Conservation (phyloP, 2,329 filamentous ascomycete species). For the Ophiostoma sp. region DNA sequence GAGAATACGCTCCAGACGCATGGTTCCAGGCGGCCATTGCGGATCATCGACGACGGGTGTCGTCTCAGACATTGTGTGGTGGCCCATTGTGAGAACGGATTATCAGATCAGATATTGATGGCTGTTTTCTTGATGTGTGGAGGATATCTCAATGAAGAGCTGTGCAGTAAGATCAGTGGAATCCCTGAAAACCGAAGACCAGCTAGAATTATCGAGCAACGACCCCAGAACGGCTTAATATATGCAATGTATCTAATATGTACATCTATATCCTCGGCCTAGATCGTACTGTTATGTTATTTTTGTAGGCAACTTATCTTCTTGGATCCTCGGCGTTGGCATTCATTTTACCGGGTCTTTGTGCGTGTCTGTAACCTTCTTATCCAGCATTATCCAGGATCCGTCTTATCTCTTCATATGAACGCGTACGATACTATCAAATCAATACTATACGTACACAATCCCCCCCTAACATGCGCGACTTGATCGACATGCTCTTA, state of each 20-base stretch:
- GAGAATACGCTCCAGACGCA: conserved; percentile 15
- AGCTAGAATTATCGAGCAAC: background rate
- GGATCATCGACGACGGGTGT: conserved; percentile 16
- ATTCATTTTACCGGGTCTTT: background rate
- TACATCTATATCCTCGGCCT: background rate
- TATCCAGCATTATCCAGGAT: background rate
- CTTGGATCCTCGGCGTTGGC: background rate
- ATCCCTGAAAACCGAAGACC: background rate
- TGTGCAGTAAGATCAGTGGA: background rate
- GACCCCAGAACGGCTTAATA: background rate
- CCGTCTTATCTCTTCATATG: background rate
- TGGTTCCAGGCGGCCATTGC: conserved; percentile 22
- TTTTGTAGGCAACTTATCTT: background rate
- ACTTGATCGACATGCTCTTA: background rate
- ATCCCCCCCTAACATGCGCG: background rate
- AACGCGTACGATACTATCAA: background rate
- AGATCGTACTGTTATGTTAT: background rate
- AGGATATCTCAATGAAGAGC: background rate
- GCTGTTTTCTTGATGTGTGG: background rate
- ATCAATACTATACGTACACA: background rate
- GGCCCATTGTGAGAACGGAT: background rate
- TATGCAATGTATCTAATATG: background rate
- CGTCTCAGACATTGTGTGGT: background rate
- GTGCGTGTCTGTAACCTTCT: background rate
- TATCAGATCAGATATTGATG: background rate